Evolutionary conservation across 2,329 filamentous ascomycete genomes (phyloP), one percentile per base, ranked within the genome.

Genomic region (Alternaria brassicicola): DNA sequence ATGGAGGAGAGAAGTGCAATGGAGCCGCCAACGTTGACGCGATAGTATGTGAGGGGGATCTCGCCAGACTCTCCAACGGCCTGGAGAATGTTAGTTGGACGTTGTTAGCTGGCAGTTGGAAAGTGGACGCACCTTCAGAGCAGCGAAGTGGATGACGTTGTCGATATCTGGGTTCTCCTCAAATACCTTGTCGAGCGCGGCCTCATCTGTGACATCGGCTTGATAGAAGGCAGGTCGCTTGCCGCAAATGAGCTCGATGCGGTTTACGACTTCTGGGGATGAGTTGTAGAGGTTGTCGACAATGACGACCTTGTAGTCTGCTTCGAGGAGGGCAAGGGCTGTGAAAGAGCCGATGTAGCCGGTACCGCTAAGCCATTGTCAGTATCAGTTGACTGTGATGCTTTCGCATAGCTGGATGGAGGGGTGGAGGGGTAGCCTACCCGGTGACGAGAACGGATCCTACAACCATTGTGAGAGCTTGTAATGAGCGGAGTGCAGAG

Each of bases 331-430:
- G 52, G 93, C 89, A 50, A 99, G 88, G 55, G 91, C 84, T 62
- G 95, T 99, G 85, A 98, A 98, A 49, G 94, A 98, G 78, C 95
- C 95, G 80, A 99, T 99, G 85, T 99, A 99, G 83, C 95, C 95
- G 66, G 93, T 97, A 75, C 95, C 95, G 86, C 95, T 97, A 15
- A 15, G 56, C 59, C 51, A 51, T 55, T 45, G 19, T 59, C 17
- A 66, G 66, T 57, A 47, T 13, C 26, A 48, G 49, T 50, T 38
- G 51, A 12, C 23, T 15, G n/a, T 49, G 45, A 52, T 25, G 19
- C 52, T 54, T 46, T 38, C 46, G 30, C 42, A 21, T 30, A 36
- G 49, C 35, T 38, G 53, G 41, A 45, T 43, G 69, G 68, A 67
- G 69, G 63, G 70, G 66, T 66, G 59, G 66, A 65, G 72, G 71